Base-by-base conservation (phyloP, 805 yeast species). In the Candida parachauliodes region DNA sequence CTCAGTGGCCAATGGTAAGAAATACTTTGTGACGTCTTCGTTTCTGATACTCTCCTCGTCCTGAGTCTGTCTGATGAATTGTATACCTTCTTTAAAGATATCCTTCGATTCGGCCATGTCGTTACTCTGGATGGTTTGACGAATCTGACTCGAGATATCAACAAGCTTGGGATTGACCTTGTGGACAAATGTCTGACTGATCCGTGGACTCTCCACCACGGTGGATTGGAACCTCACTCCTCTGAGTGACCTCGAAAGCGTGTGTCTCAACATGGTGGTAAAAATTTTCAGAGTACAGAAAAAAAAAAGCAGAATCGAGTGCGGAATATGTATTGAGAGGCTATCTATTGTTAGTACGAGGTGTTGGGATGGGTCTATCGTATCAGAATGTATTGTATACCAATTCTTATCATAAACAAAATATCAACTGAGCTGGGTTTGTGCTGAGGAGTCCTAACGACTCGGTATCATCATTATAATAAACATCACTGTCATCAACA, bases 361-460 rank as follows among this genome's bases (percentile, higher is more conserved):
- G 23, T 5, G n/a, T 10, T 16, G 21, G 32, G 14, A 19, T 29
- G n/a, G 30, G 7, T 21, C 12, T 5, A 11, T 11, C 19, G 12
- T 8, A 4, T 54, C 59, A 53, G 59, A 44, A 52, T 47, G 56
- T 56, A 53, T 37, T 34, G 19, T 40, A 39, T 43, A 34, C 26
- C 31, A 38, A 43, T 49, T 58, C 53, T 61, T 62, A 58, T 62
- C 68, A 62, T 59, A 62, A 54, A 60, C 64, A 59, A 57, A 59
- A 54, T 52, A 60, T 63, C 69, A 62, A 63, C 55, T 62, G 69
- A 63, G 68, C 68, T 62, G 68, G 68, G 69, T 63, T 62, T 58
- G 51, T 54, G 50, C 43, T 36, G 36, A 47, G 51, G 65, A 60
- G 67, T 59, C 64, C 49, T 48, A 44, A 44, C 48, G 68, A 59